Base-by-base conservation (phyloP, 345 rosid genomes). In the Reutealis trisperma region DNA sequence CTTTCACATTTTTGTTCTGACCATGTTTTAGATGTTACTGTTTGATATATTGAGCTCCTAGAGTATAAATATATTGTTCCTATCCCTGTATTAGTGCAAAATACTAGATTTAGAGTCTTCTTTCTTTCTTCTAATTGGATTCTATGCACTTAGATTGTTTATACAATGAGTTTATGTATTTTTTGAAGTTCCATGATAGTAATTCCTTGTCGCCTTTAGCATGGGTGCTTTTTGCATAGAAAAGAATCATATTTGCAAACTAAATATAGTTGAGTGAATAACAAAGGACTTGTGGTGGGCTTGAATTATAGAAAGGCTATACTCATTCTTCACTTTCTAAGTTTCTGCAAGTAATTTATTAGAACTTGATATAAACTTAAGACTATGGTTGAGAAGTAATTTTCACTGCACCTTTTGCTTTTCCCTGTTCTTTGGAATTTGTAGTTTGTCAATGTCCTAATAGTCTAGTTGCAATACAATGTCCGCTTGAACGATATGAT, bases 351-450 rank as follows among this genome's bases (percentile, higher is more conserved):
- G 8, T 61, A 27, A 61, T 61, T 61, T 6, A 61, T 25, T 61
- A 24, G 37, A 25, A 3, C 15, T 27, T 13, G 18, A 61, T 59
- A 13, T 25, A 19, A 18, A 0, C 70, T 65, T 19, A 27, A 2
- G 13, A 19, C 47, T 57, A 22, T 22, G 34, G n/a, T 45, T 41
- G 75, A 59, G 6, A 27, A 75, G 13, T n/a, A 34, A 41, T 64
- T 75, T 52, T 51, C 15, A 61, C 73, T 32, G 32, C 49, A 32
- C 65, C 22, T 76, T 32, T 15, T 67, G 44, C 57, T 44, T 34
- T 55, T 45, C n/a, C 51, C 2, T 58, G 19, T 24, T 22, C 21
- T 45, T 47, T 61, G 14, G 59, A 58, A 59, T 2, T 24, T n/a
- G 65, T 19, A 34, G 55, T 61, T 44, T 30, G 19, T 54, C 42